phyloP scores from a whole-genome alignment of 2,329 filamentous ascomycete genomes.

The Camillea tinctor region DNA sequence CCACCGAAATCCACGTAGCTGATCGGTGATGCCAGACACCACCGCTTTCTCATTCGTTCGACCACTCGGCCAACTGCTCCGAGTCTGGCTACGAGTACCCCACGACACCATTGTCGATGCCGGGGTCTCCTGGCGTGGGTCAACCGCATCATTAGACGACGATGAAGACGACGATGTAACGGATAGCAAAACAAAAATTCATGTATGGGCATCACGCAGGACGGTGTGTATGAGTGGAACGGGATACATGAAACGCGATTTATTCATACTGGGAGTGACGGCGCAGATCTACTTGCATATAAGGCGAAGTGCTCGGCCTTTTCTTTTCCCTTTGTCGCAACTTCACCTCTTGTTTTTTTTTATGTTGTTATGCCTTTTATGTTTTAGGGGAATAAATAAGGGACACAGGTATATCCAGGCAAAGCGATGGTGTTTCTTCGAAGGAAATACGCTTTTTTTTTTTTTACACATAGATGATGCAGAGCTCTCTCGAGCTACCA shows the following conservation, averaged over 20 bases:
- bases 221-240: slow-evolving; percentile 14
- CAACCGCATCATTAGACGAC: slow-evolving; percentile 17
- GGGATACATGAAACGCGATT: slow-evolving; percentile 6
- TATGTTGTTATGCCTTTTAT: not conserved
- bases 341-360: not conserved
- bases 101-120: slow-evolving; percentile 72
- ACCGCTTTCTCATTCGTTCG: slow-evolving; percentile 72
- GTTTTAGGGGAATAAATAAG: slow-evolving; percentile 1
- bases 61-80: slow-evolving; percentile 63
- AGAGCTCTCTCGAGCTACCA: slow-evolving; percentile 13
- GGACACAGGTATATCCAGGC: slow-evolving; percentile 5
- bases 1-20: slow-evolving; percentile 46
- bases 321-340: slow-evolving; percentile 6
- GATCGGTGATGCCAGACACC: slow-evolving; percentile 64
- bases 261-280: slow-evolving; percentile 15
- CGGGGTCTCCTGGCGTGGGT: slow-evolving; percentile 58
- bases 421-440: slow-evolving; percentile 3
- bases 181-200: not conserved
- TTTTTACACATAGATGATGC: slow-evolving; percentile 18
- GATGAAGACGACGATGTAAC: no score
- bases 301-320: slow-evolving; percentile 32
- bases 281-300: slow-evolving; percentile 22
- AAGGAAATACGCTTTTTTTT: not conserved
- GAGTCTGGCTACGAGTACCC: slow-evolving; percentile 65
- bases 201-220: slow-evolving; percentile 7